Evolutionary conservation across 306 rosid species (phyloP).

Genomic region (Echinosophora koreensis): DNA sequence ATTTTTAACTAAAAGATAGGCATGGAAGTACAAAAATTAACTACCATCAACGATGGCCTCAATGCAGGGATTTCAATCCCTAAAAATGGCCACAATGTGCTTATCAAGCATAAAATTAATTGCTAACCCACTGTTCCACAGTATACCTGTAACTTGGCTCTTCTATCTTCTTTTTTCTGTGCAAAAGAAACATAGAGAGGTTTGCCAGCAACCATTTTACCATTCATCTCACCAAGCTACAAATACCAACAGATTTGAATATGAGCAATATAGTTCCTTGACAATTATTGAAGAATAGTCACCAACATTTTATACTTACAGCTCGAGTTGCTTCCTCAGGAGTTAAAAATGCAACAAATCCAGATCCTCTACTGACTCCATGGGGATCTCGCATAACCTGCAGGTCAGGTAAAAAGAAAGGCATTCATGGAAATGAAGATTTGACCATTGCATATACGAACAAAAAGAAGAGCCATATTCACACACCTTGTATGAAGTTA

Average conservation of each 20-base stretch:
- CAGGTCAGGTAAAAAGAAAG: not conserved
- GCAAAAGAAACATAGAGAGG: constrained; percentile 69
- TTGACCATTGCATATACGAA: not conserved
- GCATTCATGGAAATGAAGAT: not conserved
- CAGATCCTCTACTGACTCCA: constrained; percentile 58
- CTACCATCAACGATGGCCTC: not conserved
- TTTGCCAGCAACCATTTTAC: constrained; percentile 56
- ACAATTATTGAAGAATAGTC: not conserved
- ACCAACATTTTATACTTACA: constrained; percentile 44
- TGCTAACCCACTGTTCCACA: not conserved
- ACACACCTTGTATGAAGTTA: constrained; percentile 63
- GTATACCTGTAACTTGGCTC: constrained; percentile 64
- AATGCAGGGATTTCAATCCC: not conserved
- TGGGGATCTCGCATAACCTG: constrained; percentile 58
- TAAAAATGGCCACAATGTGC: not conserved
- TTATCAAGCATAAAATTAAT: not conserved
- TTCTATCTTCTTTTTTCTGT: constrained; percentile 62
- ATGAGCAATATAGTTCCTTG: constrained; percentile 3
- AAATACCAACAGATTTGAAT: constrained; percentile 14
- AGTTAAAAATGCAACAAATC: constrained; percentile 63
- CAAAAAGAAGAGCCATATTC: not conserved
- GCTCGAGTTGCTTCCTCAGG: constrained; percentile 62
- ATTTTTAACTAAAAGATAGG: not conserved
- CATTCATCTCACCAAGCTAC: constrained; percentile 60
- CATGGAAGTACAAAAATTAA: not conserved